Evolutionary conservation across 208 protist species (phyloP), one percentile per base, ranked within the genome.

Genomic region (Acanthamoeba divionensis): DNA sequence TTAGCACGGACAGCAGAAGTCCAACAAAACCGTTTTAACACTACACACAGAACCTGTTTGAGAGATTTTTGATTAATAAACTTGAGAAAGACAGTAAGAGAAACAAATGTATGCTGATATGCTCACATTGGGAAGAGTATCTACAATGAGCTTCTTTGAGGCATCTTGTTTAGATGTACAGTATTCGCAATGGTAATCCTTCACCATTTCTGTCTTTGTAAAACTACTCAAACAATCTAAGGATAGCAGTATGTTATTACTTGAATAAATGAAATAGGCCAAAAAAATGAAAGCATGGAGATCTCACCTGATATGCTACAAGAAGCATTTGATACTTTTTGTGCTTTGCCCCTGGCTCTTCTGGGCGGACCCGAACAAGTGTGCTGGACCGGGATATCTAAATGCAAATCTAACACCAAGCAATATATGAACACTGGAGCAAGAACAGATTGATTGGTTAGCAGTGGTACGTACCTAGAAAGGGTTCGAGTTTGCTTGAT

Each of bases 1-100:
- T 79, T 79, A 26, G 69, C 69, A 2, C 69, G 69, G 2, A 26
- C 24, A 48, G 69, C 55, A n/a, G 69, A n/a, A n/a, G 69, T 79
- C 69, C 69, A 79, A 33, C 69, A 79, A 79, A 79, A 79, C 36
- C 69, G 69, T 38, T 79, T 79, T 48, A 79, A 79, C 29, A 79
- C 69, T 55, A 79, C 26, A 55, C 69, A 79, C 69, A 79, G 44
- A 36, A 79, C 69, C 69, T 79, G 9, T 26, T n/a, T 7, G 13
- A 26, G 4, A 45, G 21, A 69, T 31, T 24, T 24, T 7, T 0
- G 62, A 33, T 4, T 9, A 26, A 3, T 29, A 26, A 69, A 0
- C 9, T 29, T 10, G 15, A 5, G 6, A 69, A 69, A n/a, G 18
- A 57, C 18, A 57, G 18, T 57, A 15, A 57, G 52, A 57, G 52